phyloP scores from a whole-genome alignment of 352 stramenopile genomes.

The Phytophthora pini region DNA sequence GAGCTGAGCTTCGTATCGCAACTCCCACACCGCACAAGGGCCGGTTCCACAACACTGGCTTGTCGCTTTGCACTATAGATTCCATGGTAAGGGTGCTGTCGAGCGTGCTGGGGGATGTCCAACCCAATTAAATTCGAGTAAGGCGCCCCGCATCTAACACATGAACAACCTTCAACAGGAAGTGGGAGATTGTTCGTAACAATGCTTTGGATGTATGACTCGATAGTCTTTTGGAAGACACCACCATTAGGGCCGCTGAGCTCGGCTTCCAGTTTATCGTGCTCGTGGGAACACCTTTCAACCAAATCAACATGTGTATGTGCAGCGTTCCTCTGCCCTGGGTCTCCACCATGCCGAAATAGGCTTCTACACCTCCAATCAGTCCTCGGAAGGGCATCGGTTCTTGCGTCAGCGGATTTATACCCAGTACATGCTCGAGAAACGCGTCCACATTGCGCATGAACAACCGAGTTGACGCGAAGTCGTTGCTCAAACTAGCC shows the following conservation, averaged over 20 bases:
- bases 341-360: background rate
- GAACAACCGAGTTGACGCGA: slow-evolving; percentile 4
- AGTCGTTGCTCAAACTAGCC: slow-evolving; percentile 9
- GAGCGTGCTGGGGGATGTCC: background rate
- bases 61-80: background rate
- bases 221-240: background rate
- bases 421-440: background rate
- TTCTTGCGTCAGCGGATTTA: slow-evolving; percentile 1
- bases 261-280: background rate
- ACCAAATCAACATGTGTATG: background rate
- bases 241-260: background rate
- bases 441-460: slow-evolving; percentile 7
- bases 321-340: background rate
- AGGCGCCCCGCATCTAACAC: background rate
- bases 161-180: background rate
- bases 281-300: background rate
- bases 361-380: background rate
- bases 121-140: background rate
- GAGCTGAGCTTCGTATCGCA: background rate
- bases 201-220: background rate
- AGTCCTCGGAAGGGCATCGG: background rate
- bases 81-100: background rate
- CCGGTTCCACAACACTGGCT: background rate
- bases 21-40: background rate
- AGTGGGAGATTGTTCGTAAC: background rate